Percentiles rank a stretch among this genome's conserved stretches.
phyloP scores from a whole-genome alignment of 2,329 filamentous ascomycete genomes.

The Leptodontidium sp. region DNA sequence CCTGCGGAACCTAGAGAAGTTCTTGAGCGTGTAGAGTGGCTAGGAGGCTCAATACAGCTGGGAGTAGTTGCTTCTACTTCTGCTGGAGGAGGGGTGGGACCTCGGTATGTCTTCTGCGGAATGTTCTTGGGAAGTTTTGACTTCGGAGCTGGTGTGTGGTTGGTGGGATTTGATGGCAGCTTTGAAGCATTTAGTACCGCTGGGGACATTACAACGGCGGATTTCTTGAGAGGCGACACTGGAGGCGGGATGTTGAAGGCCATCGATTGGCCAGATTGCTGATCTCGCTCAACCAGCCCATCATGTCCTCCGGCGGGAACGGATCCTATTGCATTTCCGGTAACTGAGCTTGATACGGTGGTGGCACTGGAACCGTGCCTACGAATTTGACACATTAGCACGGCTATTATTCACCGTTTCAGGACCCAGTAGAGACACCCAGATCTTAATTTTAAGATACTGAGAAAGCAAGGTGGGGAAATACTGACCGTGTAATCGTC shows the following conservation, averaged over 20 bases:
- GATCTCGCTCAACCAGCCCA: background rate
- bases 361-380: background rate
- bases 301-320: conserved; percentile 1
- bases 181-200: background rate
- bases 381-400: background rate
- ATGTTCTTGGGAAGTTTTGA: conserved; percentile 18
- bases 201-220: background rate
- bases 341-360: background rate
- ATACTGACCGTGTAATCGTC: background rate
- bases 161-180: background rate
- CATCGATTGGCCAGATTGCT: background rate
- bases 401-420: no score
- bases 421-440: no score
- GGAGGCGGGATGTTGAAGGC: background rate
- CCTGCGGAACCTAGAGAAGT: background rate
- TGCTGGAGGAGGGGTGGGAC: conserved; percentile 10
- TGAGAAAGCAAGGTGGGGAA: no score
- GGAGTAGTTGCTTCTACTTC: background rate
- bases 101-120: conserved; percentile 27
- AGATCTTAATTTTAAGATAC: no score
- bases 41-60: conserved; percentile 5
- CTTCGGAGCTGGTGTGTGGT: background rate
- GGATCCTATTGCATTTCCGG: background rate
- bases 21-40: conserved; percentile 17
- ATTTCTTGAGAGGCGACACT: background rate